Conservation (phyloP, 192 early-diverging fungal genomes). For the Dispira simplex region DNA sequence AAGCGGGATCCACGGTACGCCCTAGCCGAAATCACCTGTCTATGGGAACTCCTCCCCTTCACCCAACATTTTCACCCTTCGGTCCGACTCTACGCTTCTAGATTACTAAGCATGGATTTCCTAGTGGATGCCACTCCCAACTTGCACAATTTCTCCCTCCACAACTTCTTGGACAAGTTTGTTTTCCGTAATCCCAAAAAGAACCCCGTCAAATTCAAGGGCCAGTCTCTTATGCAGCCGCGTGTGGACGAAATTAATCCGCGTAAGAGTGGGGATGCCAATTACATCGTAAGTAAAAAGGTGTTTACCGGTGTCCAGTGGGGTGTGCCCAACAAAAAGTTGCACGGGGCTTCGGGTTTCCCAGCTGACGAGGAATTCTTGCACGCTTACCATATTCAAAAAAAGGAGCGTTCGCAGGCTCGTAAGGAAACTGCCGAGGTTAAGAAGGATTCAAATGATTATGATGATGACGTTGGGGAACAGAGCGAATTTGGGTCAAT, state of each 20-base stretch:
- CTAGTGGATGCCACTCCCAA: constrained; percentile 38
- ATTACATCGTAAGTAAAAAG: constrained; percentile 49
- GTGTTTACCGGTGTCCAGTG: constrained; percentile 31
- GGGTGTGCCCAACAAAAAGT: constrained; percentile 26
- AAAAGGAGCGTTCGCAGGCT: constrained; percentile 18
- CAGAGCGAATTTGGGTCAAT: constrained; percentile 22
- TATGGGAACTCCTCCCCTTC: constrained; percentile 84
- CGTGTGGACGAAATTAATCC: constrained; percentile 17
- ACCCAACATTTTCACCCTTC: constrained; percentile 83
- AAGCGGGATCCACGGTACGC: constrained; percentile 81
- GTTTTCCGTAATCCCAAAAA: constrained; percentile 91
- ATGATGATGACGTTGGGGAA: constrained; percentile 28
- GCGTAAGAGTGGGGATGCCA: constrained; percentile 17
- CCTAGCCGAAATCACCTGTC: constrained; percentile 62
- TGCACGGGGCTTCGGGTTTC: constrained; percentile 17
- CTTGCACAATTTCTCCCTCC: constrained; percentile 76
- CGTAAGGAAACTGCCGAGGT: constrained; percentile 28
- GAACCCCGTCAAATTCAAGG: constrained; percentile 35
- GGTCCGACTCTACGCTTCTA: constrained; percentile 58
- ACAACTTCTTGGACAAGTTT: constrained; percentile 91
- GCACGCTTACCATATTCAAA: constrained; percentile 27
- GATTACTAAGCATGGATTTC: not conserved
- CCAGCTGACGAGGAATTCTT: constrained; percentile 23
- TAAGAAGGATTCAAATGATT: constrained; percentile 17
- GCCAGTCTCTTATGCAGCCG: constrained; percentile 33